Evolutionary conservation across 108 stramenopile genomes (phyloP).

Genomic region (Skeletonema marinoi): DNA sequence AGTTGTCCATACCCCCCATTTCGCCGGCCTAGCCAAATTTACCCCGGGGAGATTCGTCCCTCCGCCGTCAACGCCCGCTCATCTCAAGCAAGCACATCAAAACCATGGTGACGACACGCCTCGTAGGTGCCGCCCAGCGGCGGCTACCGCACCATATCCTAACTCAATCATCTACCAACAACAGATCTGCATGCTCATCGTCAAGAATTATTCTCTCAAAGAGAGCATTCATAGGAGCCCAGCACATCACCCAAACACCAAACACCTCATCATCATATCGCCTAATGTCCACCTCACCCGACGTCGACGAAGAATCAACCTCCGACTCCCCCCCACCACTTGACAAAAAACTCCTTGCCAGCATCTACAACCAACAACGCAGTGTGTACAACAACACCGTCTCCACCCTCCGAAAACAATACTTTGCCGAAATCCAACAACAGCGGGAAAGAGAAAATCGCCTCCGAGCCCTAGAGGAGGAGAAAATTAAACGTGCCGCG

Average conservation of each 20-base stretch:
- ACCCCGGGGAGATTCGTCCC: background rate
- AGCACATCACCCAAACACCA: background rate
- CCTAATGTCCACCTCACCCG: background rate
- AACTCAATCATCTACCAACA: background rate
- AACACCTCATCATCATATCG: background rate
- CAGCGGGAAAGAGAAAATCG: slow-evolving; percentile 42
- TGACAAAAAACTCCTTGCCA: slow-evolving; percentile 15
- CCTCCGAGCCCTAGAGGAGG: slow-evolving; percentile 52
- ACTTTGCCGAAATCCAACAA: slow-evolving; percentile 59
- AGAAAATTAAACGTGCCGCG: slow-evolving; percentile 52
- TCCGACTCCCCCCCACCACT: background rate
- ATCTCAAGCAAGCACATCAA: background rate
- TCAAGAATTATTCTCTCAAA: background rate
- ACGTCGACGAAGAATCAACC: background rate
- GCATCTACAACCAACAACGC: slow-evolving; percentile 60
- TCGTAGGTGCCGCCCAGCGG: slow-evolving; percentile 2
- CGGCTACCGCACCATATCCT: background rate
- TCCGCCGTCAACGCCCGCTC: background rate
- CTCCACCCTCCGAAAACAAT: slow-evolving; percentile 66
- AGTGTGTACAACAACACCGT: slow-evolving; percentile 71
- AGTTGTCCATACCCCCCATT: too few relatives aligned
- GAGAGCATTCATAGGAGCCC: background rate
- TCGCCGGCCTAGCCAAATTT: too few relatives aligned
- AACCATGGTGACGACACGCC: background rate
- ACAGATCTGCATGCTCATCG: background rate